Conservation (phyloP, 2,329 filamentous ascomycete genomes). For the Pseudocercospora fijiensis region DNA sequence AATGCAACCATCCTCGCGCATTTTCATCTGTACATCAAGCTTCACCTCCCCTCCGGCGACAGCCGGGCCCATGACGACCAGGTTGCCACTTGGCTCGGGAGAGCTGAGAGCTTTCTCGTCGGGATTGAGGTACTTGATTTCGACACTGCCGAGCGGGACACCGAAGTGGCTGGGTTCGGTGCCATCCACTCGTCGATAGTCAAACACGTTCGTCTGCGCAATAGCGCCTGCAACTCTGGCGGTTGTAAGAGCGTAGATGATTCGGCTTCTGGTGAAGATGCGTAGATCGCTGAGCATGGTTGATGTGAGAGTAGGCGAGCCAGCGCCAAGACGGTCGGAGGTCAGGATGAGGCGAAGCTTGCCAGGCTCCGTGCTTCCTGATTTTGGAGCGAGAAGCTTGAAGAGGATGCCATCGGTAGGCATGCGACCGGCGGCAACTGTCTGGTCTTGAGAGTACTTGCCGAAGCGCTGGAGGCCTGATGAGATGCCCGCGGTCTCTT, state of each 20-base stretch:
- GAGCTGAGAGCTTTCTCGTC: conserved; percentile 61
- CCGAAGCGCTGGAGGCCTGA: conserved; percentile 65
- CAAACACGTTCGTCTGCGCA: conserved; percentile 82
- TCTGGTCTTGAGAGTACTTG: conserved; percentile 69
- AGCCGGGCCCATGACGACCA: conserved; percentile 69
- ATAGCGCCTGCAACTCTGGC: conserved; percentile 83
- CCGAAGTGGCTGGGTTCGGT: conserved; percentile 69
- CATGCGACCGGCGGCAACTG: conserved; percentile 72
- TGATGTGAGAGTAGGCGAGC: conserved; percentile 64
- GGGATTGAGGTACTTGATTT: conserved; percentile 56
- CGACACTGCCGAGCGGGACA: conserved; percentile 73
- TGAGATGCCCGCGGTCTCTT: conserved; percentile 53
- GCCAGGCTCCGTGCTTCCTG: conserved; percentile 61
- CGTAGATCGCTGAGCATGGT: conserved; percentile 75
- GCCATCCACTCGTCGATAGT: conserved; percentile 65
- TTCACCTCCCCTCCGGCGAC: conserved; percentile 67
- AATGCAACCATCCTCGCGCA: conserved; percentile 72
- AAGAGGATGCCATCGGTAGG: conserved; percentile 64
- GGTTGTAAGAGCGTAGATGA: conserved; percentile 82
- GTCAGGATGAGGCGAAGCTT: conserved; percentile 80
- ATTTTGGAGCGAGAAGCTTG: conserved; percentile 57
- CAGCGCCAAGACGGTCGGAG: conserved; percentile 67
- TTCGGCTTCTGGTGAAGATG: conserved; percentile 73
- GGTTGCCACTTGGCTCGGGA: conserved; percentile 48
- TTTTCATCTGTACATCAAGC: conserved; percentile 63